These are phyloP conservation scores for Pseudevernia furfuracea DNA, from an alignment of 495 filamentous ascomycete species.

Conservation along the genomic window DNA sequence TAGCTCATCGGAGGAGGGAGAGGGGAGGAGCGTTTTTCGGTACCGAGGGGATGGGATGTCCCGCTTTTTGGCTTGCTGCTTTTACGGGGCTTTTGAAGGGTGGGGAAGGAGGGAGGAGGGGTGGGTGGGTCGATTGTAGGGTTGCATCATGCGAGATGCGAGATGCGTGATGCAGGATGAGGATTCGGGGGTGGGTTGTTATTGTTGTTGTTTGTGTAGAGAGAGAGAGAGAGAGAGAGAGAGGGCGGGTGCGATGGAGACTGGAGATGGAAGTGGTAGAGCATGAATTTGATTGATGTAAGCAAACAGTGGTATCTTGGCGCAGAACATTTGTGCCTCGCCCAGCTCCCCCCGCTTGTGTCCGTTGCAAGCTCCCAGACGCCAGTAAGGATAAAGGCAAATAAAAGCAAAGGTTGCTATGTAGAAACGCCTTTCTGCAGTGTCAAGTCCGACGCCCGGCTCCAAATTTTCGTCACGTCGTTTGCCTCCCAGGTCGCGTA, in stretches of 20 bases:
- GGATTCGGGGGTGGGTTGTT: neutral
- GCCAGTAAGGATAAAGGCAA: neutral
- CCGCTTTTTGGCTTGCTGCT: too few relatives aligned
- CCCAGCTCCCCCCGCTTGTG: neutral
- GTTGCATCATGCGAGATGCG: constrained; percentile 2
- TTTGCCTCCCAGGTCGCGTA: constrained; percentile 19
- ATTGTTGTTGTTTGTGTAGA: neutral
- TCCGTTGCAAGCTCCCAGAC: constrained; percentile 6
- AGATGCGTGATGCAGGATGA: neutral
- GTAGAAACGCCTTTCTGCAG: neutral
- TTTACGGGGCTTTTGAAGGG: too few relatives aligned
- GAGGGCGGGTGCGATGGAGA: neutral
- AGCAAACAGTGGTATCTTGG: constrained; percentile 18
- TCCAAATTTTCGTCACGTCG: constrained; percentile 20
- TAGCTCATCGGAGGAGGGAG: neutral
- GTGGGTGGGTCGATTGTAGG: neutral
- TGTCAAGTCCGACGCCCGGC: neutral
- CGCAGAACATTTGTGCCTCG: constrained; percentile 13
- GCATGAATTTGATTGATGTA: neutral
- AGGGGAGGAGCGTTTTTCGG: neutral
- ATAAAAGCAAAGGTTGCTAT: neutral
- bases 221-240: neutral
- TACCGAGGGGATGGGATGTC: too few relatives aligned
- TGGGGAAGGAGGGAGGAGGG: too few relatives aligned
- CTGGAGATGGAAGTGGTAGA: neutral